Conservation (phyloP, 306 rosid genomes). For the Astragalus membranaceus region DNA sequence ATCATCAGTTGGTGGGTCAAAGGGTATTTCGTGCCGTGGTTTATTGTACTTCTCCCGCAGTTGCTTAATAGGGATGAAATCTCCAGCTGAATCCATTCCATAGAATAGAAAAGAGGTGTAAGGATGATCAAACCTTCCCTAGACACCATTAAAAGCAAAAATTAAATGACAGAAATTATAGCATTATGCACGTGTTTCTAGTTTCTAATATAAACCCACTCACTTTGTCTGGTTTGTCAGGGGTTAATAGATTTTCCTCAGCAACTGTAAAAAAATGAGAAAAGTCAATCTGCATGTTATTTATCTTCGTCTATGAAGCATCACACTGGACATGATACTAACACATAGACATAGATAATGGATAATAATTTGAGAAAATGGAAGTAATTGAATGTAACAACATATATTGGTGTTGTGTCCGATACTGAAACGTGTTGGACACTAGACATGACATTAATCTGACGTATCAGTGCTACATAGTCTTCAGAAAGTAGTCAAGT, state of each 20-base stretch:
- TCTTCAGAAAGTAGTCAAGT: background rate
- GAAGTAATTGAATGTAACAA: no score
- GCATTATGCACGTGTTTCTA: background rate
- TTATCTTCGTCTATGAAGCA: background rate
- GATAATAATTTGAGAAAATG: no score
- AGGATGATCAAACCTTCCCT: constrained; percentile 88
- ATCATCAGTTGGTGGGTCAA: constrained; percentile 51
- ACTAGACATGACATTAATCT: no score
- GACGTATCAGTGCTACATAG: no score
- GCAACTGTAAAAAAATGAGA: constrained; percentile 49
- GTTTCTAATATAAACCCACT: background rate
- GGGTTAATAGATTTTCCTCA: constrained; percentile 72
- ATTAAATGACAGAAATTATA: background rate
- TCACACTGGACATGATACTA: no score
- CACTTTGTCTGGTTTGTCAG: constrained; percentile 67
- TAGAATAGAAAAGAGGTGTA: constrained; percentile 76
- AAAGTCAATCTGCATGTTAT: constrained; percentile 17
- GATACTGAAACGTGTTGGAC: no score
- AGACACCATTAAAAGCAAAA: constrained; percentile 16
- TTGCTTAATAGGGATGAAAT: constrained; percentile 87
- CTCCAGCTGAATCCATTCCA: constrained; percentile 89
- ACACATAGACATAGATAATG: no score
- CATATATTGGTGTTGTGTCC: no score
- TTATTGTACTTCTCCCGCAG: constrained; percentile 74
- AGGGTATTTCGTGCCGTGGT: constrained; percentile 76